Base-by-base conservation (phyloP, 257 asterid genomes). In the Rhazya stricta region DNA sequence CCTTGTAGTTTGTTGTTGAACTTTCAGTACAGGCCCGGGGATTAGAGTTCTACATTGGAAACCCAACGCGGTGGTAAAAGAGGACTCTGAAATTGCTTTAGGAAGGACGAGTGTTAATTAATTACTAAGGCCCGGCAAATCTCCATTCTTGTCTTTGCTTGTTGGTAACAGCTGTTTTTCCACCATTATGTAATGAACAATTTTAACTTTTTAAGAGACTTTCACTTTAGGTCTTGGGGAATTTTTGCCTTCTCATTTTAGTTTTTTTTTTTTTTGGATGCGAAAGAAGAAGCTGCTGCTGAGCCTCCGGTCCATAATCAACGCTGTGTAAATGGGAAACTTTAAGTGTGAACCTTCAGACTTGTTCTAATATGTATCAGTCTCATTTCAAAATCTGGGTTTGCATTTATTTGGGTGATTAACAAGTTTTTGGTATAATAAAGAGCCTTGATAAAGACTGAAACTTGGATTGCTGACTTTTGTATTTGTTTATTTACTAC, bases 341-440 rank as follows among this genome's bases (percentile, higher is more conserved):
- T 76, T 57, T 58, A 39, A 80, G 77, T 79, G 32, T 43, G 81
- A 69, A 80, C 78, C 25, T 83, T 85, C 86, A 81, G 83, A 69
- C 76, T 75, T 48, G 67, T 67, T 45, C 78, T 66, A 51, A 18
- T 36, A 65, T 36, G 70, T 8, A 48, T 65, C 10, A 48, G 34
- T 42, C 71, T 65, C 75, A 66, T 71, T 71, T 56, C 34, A 29
- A 61, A 39, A 72, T 72, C 32, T 37, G 60, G 75, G 45, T 39
- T 72, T 69, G 71, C 43, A 67, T 74, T 29, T 23, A 60, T 74
- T 69, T 12, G 37, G 50, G 51, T 69, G 53, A 39, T 74, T 56
- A 29, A 25, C 23, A 41, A 74, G 45, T 68, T 79, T 65, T 25
- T 13, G 23, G 25, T 67, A 57, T 50, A 74, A 10, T 10, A 50